Evolutionary conservation across 352 stramenopile genomes (phyloP).

Genomic region (Pythium aquatile): DNA sequence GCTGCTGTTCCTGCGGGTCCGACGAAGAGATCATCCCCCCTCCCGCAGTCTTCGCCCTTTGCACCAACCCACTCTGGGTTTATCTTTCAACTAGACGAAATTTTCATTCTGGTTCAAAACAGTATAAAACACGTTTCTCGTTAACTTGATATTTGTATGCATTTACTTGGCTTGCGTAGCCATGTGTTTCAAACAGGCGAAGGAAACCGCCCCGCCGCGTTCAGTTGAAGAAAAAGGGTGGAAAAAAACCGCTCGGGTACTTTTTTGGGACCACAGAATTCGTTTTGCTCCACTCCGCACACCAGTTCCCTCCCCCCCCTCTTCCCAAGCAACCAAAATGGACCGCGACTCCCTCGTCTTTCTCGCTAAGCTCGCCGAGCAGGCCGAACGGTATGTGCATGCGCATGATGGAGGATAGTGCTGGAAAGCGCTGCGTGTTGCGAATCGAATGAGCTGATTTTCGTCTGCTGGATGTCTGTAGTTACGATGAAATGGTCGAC

Average conservation of each 20-base stretch:
- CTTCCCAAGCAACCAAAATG: constrained; percentile 36
- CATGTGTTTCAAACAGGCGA: constrained; percentile 22
- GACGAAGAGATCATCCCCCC: background rate
- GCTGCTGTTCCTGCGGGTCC: background rate
- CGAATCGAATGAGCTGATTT: background rate
- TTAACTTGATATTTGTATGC: constrained; percentile 10
- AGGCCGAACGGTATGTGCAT: constrained; percentile 65
- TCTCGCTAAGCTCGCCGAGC: constrained; percentile 80
- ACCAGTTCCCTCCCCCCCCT: constrained; percentile 19
- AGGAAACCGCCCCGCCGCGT: constrained; percentile 11
- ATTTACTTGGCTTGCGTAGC: background rate
- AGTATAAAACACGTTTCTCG: constrained; percentile 10
- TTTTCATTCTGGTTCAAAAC: background rate
- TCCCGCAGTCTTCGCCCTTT: background rate
- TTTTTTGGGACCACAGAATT: constrained; percentile 55
- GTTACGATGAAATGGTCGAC: constrained; percentile 93
- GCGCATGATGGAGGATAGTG: background rate
- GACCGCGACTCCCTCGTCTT: constrained; percentile 80
- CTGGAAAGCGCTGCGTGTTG: background rate
- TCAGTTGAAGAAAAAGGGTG: constrained; percentile 31
- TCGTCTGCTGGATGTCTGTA: constrained; percentile 12
- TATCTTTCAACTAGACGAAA: constrained; percentile 1
- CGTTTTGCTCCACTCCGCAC: constrained; percentile 47
- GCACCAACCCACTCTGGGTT: background rate
- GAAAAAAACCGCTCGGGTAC: constrained; percentile 31